phyloP scores from a whole-genome alignment of 2,329 filamentous ascomycete genomes.

The Blumeria graminis region DNA sequence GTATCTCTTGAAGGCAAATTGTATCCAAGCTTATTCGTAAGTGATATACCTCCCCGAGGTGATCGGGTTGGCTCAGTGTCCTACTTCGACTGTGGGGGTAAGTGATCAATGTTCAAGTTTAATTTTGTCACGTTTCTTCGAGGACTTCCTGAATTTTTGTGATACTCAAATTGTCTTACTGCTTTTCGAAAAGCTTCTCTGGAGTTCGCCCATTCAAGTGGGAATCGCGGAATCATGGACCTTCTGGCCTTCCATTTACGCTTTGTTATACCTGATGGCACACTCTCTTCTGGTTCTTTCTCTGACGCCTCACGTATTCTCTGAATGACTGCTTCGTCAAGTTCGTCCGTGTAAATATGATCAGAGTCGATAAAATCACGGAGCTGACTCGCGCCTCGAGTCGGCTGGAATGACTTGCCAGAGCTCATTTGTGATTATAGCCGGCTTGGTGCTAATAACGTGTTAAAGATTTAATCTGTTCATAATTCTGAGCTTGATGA shows the following conservation, averaged over 20 bases:
- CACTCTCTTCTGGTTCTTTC: not conserved
- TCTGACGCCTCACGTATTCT: not conserved
- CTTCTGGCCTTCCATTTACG: not conserved
- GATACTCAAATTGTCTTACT: not conserved
- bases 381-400: not conserved
- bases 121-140: not conserved
- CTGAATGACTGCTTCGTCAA: not conserved
- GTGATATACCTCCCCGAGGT: not conserved
- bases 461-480: too few species aligned
- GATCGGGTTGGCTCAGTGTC: not conserved
- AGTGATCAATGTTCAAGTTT: not conserved
- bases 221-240: not conserved
- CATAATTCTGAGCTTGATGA: too few species aligned
- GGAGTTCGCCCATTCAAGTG: not conserved
- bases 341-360: conserved; percentile 1
- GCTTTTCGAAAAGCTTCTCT: not conserved
- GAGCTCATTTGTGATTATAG: not conserved
- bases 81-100: not conserved
- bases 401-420: too few species aligned
- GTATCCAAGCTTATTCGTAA: not conserved
- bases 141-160: not conserved
- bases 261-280: not conserved
- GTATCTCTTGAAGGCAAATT: not conserved
- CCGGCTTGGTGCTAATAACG: not conserved
- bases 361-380: not conserved